phyloP scores from a whole-genome alignment of 1,284 basidiomycete species.

The Fomitopsis pinicola region DNA sequence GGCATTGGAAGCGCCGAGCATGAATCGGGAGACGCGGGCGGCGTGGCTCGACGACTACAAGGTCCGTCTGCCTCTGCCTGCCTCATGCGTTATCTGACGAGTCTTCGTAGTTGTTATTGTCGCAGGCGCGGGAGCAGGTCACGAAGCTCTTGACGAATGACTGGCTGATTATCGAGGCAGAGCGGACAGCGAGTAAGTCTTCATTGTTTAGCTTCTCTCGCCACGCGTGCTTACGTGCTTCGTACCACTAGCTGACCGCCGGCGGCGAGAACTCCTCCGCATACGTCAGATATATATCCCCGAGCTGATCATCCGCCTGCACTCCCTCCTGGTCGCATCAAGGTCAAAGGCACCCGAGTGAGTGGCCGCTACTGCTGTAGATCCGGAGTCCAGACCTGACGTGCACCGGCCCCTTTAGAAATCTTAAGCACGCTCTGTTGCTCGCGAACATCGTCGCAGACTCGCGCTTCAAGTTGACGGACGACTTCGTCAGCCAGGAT shows the following conservation, averaged over 20 bases:
- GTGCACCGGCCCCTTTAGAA: conserved; percentile 41
- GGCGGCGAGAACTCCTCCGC: conserved; percentile 67
- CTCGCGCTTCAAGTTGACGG: conserved; percentile 82
- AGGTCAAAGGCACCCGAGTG: conserved; percentile 64
- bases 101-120: conserved; percentile 9
- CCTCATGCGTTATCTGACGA: too few relatives aligned
- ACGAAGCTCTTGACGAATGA: conserved; percentile 69
- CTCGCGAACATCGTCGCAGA: conserved; percentile 87
- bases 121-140: conserved; percentile 56
- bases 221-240: neutral
- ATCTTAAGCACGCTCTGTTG: conserved; percentile 75
- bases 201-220: neutral
- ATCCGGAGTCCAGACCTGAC: neutral
- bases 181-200: conserved; percentile 36
- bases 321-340: conserved; percentile 70
- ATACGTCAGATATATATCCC: conserved; percentile 91
- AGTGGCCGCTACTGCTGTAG: conserved; percentile 26
- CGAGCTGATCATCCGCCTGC: conserved; percentile 85
- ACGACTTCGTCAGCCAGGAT: conserved; percentile 73
- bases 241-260: conserved; percentile 42
- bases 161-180: conserved; percentile 62
- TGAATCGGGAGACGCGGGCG: conserved; percentile 54
- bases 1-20: conserved; percentile 45
- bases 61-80: conserved; percentile 29
- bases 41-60: conserved; percentile 63